A percentile compares a stretch with the other conserved stretches of the same genome.
phyloP scores from a whole-genome alignment of 192 early-diverging fungal genomes.

The Cladochytrium replicatum region DNA sequence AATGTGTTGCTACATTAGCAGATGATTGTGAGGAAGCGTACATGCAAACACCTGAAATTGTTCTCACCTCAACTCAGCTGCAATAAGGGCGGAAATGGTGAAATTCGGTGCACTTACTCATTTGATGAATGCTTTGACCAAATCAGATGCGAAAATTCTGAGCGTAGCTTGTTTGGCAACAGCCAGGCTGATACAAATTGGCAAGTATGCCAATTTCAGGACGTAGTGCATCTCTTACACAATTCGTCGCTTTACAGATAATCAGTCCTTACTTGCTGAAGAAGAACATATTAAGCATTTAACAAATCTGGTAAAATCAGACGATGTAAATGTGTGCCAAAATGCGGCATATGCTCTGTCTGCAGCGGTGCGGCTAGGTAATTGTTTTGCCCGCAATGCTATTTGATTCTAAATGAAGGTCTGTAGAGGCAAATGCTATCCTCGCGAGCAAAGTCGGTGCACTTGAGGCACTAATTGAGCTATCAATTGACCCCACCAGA shows the following conservation, averaged over 20 bases:
- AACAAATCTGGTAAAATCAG: constrained; percentile 28
- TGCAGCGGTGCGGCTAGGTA: constrained; percentile 33
- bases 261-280: no score
- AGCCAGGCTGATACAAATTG: constrained; percentile 22
- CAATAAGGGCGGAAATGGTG: constrained; percentile 19
- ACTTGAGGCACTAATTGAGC: constrained; percentile 31
- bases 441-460: constrained; percentile 37
- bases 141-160: constrained; percentile 13
- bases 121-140: constrained; percentile 16
- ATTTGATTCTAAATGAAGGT: neutral
- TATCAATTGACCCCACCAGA: constrained; percentile 28
- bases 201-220: no score
- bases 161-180: constrained; percentile 13
- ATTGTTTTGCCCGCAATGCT: neutral
- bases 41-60: constrained; percentile 11
- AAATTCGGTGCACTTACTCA: constrained; percentile 17
- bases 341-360: constrained; percentile 44
- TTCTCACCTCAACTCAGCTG: constrained; percentile 6
- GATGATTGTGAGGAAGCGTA: constrained; percentile 33
- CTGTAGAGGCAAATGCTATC: constrained; percentile 30
- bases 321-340: constrained; percentile 35
- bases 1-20: constrained; percentile 38
- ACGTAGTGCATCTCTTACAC: no score
- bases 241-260: no score
- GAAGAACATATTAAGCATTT: constrained; percentile 19